Evolutionary conservation across 495 filamentous ascomycete genomes (phyloP).

Genomic region (Hypoxylon cercidicola): DNA sequence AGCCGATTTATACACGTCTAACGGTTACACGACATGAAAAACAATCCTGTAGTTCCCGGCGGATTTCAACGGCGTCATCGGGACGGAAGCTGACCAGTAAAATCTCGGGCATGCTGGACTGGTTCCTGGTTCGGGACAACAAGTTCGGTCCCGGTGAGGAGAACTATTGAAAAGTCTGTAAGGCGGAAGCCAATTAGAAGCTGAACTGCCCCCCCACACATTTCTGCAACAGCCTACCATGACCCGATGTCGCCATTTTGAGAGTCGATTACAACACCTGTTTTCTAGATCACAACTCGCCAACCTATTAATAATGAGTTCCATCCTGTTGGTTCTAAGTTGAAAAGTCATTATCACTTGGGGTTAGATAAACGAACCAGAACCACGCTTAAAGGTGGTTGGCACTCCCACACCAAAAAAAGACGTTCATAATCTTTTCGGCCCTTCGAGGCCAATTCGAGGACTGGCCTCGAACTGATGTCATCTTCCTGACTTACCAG

Average conservation of each 20-base stretch:
- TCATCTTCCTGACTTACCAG: slow-evolving; percentile 4
- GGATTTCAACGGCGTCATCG: not conserved
- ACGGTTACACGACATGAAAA: not conserved
- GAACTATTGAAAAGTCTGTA: slow-evolving; percentile 17
- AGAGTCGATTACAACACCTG: slow-evolving; percentile 29
- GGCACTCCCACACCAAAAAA: slow-evolving; percentile 1
- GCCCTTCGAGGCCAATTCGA: slow-evolving; percentile 5
- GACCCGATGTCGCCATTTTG: slow-evolving; percentile 37
- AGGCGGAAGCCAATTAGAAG: slow-evolving; percentile 37
- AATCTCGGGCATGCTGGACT: not conserved
- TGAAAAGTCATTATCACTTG: not conserved
- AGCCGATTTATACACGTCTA: too few species aligned
- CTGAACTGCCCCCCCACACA: slow-evolving; percentile 39
- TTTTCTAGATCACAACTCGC: slow-evolving; percentile 18
- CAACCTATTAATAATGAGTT: slow-evolving; percentile 32
- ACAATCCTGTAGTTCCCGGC: not conserved
- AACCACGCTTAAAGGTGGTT: not conserved
- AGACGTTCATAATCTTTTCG: slow-evolving; percentile 2
- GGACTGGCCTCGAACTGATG: slow-evolving; percentile 15
- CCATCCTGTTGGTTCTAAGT: slow-evolving; percentile 12
- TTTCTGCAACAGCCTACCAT: not conserved
- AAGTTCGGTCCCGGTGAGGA: slow-evolving; percentile 7
- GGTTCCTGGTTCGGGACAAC: not conserved
- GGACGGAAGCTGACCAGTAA: not conserved
- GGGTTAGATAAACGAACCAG: slow-evolving; percentile 4